Conservation (phyloP, 345 rosid genomes). For the Rhodamnia rubescens region DNA sequence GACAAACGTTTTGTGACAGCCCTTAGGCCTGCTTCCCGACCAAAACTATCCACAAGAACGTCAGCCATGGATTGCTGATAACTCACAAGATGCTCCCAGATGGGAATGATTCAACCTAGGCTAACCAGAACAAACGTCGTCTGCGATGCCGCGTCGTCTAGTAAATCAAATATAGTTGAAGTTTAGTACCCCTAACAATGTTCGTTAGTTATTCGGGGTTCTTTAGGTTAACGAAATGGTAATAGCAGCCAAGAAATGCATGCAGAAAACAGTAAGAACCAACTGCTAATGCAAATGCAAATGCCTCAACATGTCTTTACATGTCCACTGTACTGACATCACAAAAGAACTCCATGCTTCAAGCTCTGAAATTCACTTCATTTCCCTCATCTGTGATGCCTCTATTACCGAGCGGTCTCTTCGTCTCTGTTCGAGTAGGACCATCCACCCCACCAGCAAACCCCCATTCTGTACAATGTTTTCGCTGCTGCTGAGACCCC, state of each 20-base stretch:
- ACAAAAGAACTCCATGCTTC: background rate
- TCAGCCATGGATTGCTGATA: background rate
- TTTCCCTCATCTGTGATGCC: background rate
- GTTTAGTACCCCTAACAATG: background rate
- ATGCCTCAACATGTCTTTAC: background rate
- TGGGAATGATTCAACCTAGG: background rate
- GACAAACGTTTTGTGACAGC: background rate
- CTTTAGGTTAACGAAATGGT: background rate
- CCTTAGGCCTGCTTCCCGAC: too few relatives aligned
- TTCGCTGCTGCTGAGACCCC: background rate
- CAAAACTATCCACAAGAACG: background rate
- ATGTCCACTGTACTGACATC: background rate
- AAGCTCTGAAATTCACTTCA: background rate
- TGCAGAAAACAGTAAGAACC: background rate
- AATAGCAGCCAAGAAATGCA: background rate
- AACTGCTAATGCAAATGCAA: background rate
- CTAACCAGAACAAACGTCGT: background rate
- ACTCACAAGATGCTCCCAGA: background rate
- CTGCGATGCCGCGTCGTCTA: background rate
- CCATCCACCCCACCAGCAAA: background rate
- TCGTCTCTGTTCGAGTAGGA: background rate
- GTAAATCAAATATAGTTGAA: background rate
- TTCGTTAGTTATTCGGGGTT: background rate
- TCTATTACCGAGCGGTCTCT: background rate
- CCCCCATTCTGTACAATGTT: background rate